phyloP scores from a whole-genome alignment of 176 grass and related monocot genomes.

The Bothriochloa decipiens region DNA sequence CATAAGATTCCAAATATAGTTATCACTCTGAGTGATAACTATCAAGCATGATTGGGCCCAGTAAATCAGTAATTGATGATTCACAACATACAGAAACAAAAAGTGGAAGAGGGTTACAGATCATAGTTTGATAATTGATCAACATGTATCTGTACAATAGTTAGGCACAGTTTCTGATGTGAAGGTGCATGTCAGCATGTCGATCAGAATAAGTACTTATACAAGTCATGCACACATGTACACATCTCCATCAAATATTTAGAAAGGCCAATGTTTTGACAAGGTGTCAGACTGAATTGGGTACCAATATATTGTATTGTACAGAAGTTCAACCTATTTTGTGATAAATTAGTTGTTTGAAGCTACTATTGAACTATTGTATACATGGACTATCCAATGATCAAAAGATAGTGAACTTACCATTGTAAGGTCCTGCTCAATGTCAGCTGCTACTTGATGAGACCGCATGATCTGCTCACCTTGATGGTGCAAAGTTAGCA shows the following conservation, averaged over 20 bases:
- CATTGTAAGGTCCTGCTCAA: constrained; percentile 88
- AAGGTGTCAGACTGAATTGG: constrained; percentile 16
- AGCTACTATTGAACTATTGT: background rate
- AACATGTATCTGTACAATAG: background rate
- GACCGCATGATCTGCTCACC: constrained; percentile 82
- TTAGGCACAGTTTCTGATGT: background rate
- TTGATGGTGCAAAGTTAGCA: constrained; percentile 78
- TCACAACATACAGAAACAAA: constrained; percentile 12
- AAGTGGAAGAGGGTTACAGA: background rate
- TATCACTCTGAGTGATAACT: background rate
- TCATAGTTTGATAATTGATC: background rate
- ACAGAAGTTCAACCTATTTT: background rate
- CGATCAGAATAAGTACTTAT: background rate
- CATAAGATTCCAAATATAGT: background rate
- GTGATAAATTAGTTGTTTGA: background rate
- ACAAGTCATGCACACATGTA: background rate
- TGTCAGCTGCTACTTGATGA: constrained; percentile 70
- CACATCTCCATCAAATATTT: background rate
- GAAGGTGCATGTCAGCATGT: background rate
- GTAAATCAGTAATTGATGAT: constrained; percentile 12
- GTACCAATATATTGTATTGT: constrained; percentile 1
- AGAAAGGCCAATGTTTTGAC: constrained; percentile 25
- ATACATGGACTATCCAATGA: background rate
- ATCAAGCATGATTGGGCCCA: background rate
- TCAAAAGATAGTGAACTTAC: constrained; percentile 48